Percentiles rank a stretch among this genome's conserved stretches.
Conservation (phyloP, 768 basidiomycete species). For the Boletus eberwhitei region DNA sequence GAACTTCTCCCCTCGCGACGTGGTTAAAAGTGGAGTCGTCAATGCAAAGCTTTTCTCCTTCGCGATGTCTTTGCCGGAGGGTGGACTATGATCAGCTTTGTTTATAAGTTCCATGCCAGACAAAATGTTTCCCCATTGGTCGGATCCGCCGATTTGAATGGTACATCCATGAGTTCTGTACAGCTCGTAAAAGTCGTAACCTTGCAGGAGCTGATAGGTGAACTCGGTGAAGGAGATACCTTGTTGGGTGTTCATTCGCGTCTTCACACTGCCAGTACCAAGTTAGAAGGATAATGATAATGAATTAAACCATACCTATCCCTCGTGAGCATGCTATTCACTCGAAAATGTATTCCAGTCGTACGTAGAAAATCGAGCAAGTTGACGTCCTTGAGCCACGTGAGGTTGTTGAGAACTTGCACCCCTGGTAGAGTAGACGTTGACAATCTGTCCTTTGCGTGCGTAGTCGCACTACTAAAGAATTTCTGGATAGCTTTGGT, state of each 20-base stretch:
- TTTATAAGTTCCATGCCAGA: conserved; percentile 90
- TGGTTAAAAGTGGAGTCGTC: conserved; percentile 93
- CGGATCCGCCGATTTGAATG: conserved; percentile 92
- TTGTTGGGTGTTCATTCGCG: conserved; percentile 70
- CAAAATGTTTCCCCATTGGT: conserved; percentile 98
- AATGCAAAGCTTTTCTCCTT: conserved; percentile 64
- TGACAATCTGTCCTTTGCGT: conserved; percentile 45
- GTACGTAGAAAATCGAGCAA: conserved; percentile 82
- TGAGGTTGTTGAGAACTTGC: conserved; percentile 60
- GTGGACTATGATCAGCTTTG: conserved; percentile 31
- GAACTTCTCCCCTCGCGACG: conserved; percentile 88
- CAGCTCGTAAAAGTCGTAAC: conserved; percentile 88
- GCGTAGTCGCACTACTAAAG: conserved; percentile 61
- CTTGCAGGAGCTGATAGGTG: conserved; percentile 95
- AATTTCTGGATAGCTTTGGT: conserved; percentile 65
- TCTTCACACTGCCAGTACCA: conserved; percentile 60
- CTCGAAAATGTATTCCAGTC: conserved; percentile 75
- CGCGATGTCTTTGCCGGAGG: background rate
- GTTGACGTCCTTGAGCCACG: conserved; percentile 73
- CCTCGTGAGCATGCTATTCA: conserved; percentile 85
- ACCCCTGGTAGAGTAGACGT: conserved; percentile 20
- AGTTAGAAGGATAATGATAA: conserved; percentile 4
- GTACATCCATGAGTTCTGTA: conserved; percentile 63
- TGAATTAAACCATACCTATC: conserved; percentile 63
- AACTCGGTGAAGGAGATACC: conserved; percentile 99